Percentiles rank a stretch among this genome's conserved stretches.
Conservation (phyloP, 2,329 filamentous ascomycete genomes). For the Blastomyces emzantsi region DNA sequence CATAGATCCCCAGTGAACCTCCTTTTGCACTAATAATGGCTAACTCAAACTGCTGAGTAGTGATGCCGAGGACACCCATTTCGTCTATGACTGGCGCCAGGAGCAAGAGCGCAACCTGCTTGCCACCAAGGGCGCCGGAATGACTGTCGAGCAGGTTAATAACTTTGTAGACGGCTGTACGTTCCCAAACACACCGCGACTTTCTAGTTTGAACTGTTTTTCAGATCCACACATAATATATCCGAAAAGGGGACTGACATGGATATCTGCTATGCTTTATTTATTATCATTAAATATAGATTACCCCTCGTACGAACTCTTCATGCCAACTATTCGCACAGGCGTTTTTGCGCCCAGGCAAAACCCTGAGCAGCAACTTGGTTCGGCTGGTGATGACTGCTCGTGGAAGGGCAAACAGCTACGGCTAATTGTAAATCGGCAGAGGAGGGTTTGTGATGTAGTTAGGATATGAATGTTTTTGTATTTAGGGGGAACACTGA, state of each 20-base stretch:
- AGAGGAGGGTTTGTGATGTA: constrained; percentile 52
- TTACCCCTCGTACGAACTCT: constrained; percentile 65
- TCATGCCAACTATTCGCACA: constrained; percentile 48
- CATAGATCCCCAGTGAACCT: not conserved
- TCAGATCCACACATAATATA: not conserved
- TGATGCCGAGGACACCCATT: constrained; percentile 62
- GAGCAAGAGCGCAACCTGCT: constrained; percentile 70
- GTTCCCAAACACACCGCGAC: constrained; percentile 19
- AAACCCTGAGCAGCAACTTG: not conserved
- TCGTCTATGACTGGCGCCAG: constrained; percentile 75
- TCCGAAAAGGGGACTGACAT: not conserved
- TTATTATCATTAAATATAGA: constrained; percentile 30
- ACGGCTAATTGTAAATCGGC: constrained; percentile 51
- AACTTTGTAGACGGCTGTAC: constrained; percentile 62
- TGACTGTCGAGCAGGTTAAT: constrained; percentile 71
- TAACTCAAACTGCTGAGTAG: constrained; percentile 22
- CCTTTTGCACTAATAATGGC: not conserved
- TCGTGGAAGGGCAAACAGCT: constrained; percentile 48
- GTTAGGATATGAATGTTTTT: constrained; percentile 37
- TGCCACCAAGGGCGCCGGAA: constrained; percentile 58
- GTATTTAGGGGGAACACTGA: not conserved
- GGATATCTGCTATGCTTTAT: not conserved
- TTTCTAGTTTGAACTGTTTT: not conserved
- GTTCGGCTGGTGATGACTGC: constrained; percentile 15
- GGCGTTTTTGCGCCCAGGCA: constrained; percentile 45